Conservation (phyloP, 768 basidiomycete genomes). For the Tylopilus plumbeoviolaceoides region DNA sequence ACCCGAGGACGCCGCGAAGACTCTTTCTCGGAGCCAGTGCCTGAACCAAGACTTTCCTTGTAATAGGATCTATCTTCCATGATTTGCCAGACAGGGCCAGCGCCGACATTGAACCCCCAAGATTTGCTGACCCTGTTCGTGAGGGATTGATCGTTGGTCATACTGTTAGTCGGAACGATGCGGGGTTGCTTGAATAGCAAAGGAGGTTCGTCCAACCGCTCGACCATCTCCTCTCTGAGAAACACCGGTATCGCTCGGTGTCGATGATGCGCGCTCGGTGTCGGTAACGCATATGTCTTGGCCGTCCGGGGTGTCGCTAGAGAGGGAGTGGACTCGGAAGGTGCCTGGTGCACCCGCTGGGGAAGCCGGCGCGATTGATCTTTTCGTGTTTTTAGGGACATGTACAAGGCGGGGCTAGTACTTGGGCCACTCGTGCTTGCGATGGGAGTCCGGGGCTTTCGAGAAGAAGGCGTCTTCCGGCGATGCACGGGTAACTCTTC, state of each 20-base stretch:
- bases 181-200: constrained; percentile 43
- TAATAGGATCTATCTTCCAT: constrained; percentile 76
- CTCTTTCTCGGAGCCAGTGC: constrained; percentile 38
- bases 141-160: constrained; percentile 45
- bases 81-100: constrained; percentile 77
- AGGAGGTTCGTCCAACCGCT: constrained; percentile 54
- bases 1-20: constrained; percentile 57
- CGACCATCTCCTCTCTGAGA: constrained; percentile 45
- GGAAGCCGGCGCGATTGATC: constrained; percentile 20
- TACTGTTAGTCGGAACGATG: constrained; percentile 50
- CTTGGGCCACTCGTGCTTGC: background rate
- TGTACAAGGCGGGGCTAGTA: background rate
- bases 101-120: constrained; percentile 70
- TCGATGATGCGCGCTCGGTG: constrained; percentile 66
- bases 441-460: background rate
- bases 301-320: constrained; percentile 11
- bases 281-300: constrained; percentile 56
- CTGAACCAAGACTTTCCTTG: constrained; percentile 49
- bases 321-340: constrained; percentile 6
- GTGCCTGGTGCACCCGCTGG: constrained; percentile 8
- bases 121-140: constrained; percentile 58
- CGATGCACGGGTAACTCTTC: constrained; percentile 12
- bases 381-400: constrained; percentile 12
- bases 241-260: constrained; percentile 66
- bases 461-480: constrained; percentile 6